These are phyloP conservation scores for Quercus tomentella DNA, from an alignment of 331 rosid genomes.

Conservation along the genomic window DNA sequence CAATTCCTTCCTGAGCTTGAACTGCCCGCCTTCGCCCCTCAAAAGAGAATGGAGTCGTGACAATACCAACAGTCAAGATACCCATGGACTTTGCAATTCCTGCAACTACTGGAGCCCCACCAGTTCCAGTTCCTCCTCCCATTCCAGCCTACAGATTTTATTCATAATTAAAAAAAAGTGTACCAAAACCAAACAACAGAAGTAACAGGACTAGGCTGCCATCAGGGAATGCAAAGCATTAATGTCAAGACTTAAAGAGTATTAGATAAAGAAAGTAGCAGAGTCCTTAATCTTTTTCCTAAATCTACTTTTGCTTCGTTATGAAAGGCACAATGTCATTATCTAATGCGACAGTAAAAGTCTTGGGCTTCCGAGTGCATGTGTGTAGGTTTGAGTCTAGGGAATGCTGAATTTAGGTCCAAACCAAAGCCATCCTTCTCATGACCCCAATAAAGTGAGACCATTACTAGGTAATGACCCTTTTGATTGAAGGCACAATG, in stretches of 20 bases:
- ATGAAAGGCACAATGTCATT: neutral
- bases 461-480: neutral
- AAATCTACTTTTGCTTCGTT: neutral
- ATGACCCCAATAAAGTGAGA: neutral
- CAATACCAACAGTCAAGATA: constrained; percentile 92
- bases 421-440: neutral
- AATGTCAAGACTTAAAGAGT: neutral
- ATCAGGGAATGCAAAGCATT: neutral
- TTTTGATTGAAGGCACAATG: neutral
- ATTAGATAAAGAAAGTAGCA: too few species aligned
- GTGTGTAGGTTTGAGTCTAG: neutral
- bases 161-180: too few species aligned
- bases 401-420: neutral
- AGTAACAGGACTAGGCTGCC: too few species aligned
- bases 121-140: constrained; percentile 99
- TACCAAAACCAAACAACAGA: too few species aligned
- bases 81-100: constrained; percentile 97
- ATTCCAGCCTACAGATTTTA: constrained; percentile 72
- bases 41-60: constrained; percentile 95
- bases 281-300: neutral
- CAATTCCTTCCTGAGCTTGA: constrained; percentile 99
- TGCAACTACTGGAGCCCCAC: constrained; percentile 96
- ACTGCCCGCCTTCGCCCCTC: constrained; percentile 98
- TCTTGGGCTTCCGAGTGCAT: neutral
- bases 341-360: neutral